Percentiles rank a stretch among this genome's conserved stretches.
phyloP scores from a whole-genome alignment of 768 basidiomycete species.

The Neoboletus magnificus region DNA sequence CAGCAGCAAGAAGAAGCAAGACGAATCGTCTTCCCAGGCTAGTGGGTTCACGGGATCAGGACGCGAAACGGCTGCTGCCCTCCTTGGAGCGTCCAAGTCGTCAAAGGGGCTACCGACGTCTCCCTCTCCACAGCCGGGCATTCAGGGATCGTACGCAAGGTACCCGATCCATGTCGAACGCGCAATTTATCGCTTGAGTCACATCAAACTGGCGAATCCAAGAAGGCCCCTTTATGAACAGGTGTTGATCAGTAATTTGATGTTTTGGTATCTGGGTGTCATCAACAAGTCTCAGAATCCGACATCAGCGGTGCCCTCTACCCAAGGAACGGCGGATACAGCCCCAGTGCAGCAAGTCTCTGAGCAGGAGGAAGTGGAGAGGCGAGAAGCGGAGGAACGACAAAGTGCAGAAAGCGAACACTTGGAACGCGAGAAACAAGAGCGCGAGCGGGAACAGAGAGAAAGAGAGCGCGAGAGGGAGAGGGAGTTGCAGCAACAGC shows the following conservation, averaged over 20 bases:
- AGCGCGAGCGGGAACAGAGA: slow-evolving; percentile 48
- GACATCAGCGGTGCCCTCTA: slow-evolving; percentile 33
- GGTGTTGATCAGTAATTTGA: slow-evolving; percentile 86
- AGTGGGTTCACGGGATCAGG: slow-evolving; percentile 48
- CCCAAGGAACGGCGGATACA: slow-evolving; percentile 25
- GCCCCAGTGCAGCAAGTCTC: slow-evolving; percentile 28
- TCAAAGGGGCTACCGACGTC: slow-evolving; percentile 64
- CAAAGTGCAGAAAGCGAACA: slow-evolving; percentile 40
- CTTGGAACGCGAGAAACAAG: slow-evolving; percentile 57
- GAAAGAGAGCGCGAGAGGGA: slow-evolving; percentile 25
- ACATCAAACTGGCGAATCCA: slow-evolving; percentile 98
- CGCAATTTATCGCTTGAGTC: slow-evolving; percentile 94
- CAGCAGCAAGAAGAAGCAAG: slow-evolving; percentile 82
- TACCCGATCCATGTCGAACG: slow-evolving; percentile 99
- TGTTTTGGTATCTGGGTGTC: slow-evolving; percentile 99
- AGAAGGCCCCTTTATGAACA: slow-evolving; percentile 96
- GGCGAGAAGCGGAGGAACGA: slow-evolving; percentile 40
- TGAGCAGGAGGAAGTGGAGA: slow-evolving; percentile 36
- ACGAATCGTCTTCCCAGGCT: slow-evolving; percentile 50
- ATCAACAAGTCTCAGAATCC: slow-evolving; percentile 85
- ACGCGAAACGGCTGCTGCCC: slow-evolving; percentile 81
- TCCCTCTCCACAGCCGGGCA: slow-evolving; percentile 48
- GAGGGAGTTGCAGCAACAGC: slow-evolving; percentile 32
- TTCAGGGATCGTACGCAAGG: slow-evolving; percentile 55
- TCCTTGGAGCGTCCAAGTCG: slow-evolving; percentile 81